These are phyloP conservation scores for Camptophora hylomeconis DNA, from an alignment of 2,329 filamentous ascomycete species.

Conservation along the genomic window DNA sequence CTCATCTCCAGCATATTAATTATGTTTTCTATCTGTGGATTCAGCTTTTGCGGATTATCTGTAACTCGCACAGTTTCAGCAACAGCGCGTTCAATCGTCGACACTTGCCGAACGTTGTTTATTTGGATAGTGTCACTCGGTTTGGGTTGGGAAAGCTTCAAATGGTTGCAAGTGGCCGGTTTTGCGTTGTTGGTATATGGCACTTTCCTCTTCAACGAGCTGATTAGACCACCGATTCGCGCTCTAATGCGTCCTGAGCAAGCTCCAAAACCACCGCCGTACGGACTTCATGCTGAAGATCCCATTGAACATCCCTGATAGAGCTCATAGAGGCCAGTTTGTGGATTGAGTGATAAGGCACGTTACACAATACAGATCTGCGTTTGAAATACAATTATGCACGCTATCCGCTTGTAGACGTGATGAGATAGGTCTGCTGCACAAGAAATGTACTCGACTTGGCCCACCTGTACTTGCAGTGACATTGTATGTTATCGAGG, in stretches of 20 bases:
- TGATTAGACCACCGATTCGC: slow-evolving; percentile 70
- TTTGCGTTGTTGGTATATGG: slow-evolving; percentile 89
- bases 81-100: slow-evolving; percentile 87
- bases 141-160: slow-evolving; percentile 93
- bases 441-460: too few species aligned
- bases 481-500: too few species aligned
- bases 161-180: slow-evolving; percentile 84
- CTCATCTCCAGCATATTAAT: slow-evolving; percentile 71
- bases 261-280: slow-evolving; percentile 34
- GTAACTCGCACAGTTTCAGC: slow-evolving; percentile 84
- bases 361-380: too few species aligned
- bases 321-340: too few species aligned
- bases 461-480: too few species aligned
- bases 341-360: slow-evolving; percentile 1
- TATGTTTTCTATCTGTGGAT: slow-evolving; percentile 97
- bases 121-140: slow-evolving; percentile 94
- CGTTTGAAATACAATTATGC: neutral
- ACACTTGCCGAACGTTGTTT: slow-evolving; percentile 93
- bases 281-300: slow-evolving; percentile 58
- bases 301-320: slow-evolving; percentile 62
- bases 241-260: slow-evolving; percentile 45
- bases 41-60: slow-evolving; percentile 96
- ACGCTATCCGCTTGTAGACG: neutral
- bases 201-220: slow-evolving; percentile 91
- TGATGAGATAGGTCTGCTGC: neutral